Evolutionary conservation across 108 stramenopile species (phyloP), one percentile per base, ranked within the genome.

Genomic region (Pinguiococcus pyrenoidosus): DNA sequence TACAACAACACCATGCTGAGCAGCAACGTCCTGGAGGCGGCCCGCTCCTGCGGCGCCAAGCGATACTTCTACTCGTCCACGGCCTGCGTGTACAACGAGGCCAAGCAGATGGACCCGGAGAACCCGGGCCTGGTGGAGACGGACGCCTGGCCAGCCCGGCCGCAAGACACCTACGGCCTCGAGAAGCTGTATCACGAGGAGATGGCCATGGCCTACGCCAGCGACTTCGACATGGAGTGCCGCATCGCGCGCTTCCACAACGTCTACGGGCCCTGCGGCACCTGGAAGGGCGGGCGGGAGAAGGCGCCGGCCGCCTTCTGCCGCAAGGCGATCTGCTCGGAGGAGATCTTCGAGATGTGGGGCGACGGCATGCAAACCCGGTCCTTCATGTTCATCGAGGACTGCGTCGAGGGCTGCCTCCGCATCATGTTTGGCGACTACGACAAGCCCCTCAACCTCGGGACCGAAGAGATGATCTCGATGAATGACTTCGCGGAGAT

Each of bases 271-370:
- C 89, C 89, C 5, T 63, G 80, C 33, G 89, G 89, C 37, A 92
- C 89, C 29, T 92, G 89, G 89, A 84, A 83, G 76, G 89, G 89
- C 34, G 89, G 89, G 34, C 78, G 89, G 29, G 89, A 92, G 71
- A 92, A 92, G 82, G 89, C 85, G n/a, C 89, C 89, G 6, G 89
- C 89, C 14, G 89, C 89, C 49, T 92, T 92, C 54, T 92, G 89
- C 60, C 79, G 89, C 32, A 92, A 92, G 80, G 89, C 89, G 57
- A 48, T 87, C 32, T 80, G 81, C 23, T 74, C 81, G 41, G 78
- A 61, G 16, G 66, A 71, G 17, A 69, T 84, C 42, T 84, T 88
- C 60, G 89, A 92, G 57, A 49, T 66, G 26, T 59, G 64, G 72
- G 89, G 89, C 22, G 84, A 92, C 62, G 89, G 89, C 21, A 72